Evolutionary conservation across 2,329 filamentous ascomycete genomes (phyloP), one percentile per base, ranked within the genome.

Genomic region (Penicillium verrucosum): DNA sequence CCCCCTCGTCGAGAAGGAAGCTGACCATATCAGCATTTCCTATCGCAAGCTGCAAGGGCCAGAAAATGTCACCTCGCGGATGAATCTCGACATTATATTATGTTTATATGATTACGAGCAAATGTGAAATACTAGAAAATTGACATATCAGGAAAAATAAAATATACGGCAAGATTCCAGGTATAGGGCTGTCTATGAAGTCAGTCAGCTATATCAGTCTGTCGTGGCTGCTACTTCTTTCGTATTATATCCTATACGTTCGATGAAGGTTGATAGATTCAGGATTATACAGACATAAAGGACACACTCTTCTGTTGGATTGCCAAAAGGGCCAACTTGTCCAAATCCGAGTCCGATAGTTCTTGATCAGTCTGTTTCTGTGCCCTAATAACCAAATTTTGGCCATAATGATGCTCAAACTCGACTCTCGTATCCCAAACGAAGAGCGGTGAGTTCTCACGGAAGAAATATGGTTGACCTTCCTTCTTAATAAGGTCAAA

Each of bases 241-340:
- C 3, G 25, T 30, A 18, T 12, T 16, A 29, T 11, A 30, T 30
- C 16, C 9, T 44, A n/a, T 30, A 14, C 10, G 5, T 30, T 44
- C 12, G 25, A 14, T 30, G 6, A 18, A 30, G 7, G 2, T 44
- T 14, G 3, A 8, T 30, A 12, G 5, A 30, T 30, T 29, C 18
- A 18, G 18, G 2, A 7, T 30, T 27, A 46, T 34, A 43, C 32
- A 34, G 8, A 16, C 8, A 52, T 2, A 25, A 56, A 51, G 0
- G 25, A 46, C 36, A 56, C 54, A 42, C 41, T 46, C 4, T 36
- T 56, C 10, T 56, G 54, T 18, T 36, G 34, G 8, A 56, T 46
- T 9, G 54, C 54, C 9, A 56, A 30, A 34, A 27, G 21, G 9
- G 54, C 54, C 48, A 56, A 46, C 34, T 56, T 56, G 8, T 56